Evolutionary conservation across 1,139 yeast genomes (phyloP), one percentile per base, ranked within the genome.

Genomic region (Zygoascus meyerae): DNA sequence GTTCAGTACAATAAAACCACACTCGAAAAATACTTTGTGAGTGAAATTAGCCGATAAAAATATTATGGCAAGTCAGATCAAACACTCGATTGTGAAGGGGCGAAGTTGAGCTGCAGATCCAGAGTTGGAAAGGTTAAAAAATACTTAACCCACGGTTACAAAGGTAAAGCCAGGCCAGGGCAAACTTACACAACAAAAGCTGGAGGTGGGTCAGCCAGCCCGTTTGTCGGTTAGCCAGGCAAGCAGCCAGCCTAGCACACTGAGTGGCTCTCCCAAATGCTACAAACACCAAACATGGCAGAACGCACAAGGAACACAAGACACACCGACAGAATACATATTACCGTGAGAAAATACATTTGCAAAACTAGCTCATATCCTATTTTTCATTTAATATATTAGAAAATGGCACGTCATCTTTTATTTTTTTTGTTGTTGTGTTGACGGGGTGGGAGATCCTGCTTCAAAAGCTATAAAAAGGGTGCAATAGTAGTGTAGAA

Each of bases 351-450:
- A 35, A 21, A 35, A 35, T 35, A 35, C 39, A 35, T 35, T 35
- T 35, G 39, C 39, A 35, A 40, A 39, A 40, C 26, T 21, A 29
- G 34, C 43, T 40, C 43, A 31, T 40, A 40, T 40, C 43, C 43
- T 40, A 34, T 33, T 34, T 41, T 29, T 33, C 34, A 14, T 33
- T 34, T 41, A 33, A 21, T 41, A 32, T 41, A 35, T 34, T 41
- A 26, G 17, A 21, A 21, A 21, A 38, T 30, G 34, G 42, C 42
- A 29, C 26, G 34, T 35, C 14, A 21, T 5, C 12, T 8, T 12
- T 35, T 35, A 17, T 17, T 18, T 12, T 12, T 18, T 14, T 12
- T 35, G 26, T 21, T 21, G 26, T 21, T 21, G 26, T n/a, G 26
- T 21, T 21, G 26, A 5, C 7, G 26, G 4, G 26, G 4, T 21